Evolutionary conservation across 805 yeast species (phyloP), one percentile per base, ranked within the genome.

Genomic region (Candida lessepsii): DNA sequence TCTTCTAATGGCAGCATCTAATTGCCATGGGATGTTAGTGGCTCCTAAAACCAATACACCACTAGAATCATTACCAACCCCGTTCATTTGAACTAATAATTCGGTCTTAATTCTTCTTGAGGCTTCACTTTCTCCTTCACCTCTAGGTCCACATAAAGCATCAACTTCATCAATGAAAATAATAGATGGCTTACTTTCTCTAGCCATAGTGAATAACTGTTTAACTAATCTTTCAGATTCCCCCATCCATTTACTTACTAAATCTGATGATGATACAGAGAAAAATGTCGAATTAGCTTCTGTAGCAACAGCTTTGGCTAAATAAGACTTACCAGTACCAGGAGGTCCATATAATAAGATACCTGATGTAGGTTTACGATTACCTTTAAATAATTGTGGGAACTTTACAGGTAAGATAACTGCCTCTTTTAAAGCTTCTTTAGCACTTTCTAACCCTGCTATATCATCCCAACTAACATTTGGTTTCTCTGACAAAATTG

Each of bases 201-300:
- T 75, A 4, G 99, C 99, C 96, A 91, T 87, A 24, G 83, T 77
- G 64, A 93, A 93, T 48, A 93, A 73, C 58, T 93, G 97, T 61
- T 91, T 93, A 19, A 93, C 98, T 42, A 93, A 76, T 63, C 98
- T 80, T 63, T 93, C 99, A 18, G 95, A 83, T 62, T 93, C 99
- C 53, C 99, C 99, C 97, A 91, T 91, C 99, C 99, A 93, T 63
- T 93, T 93, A 50, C 95, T 84, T 3, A 93, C 98, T 53, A 93
- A 75, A 62, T 93, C 99, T 10, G 96, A 86, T 0, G 96, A 88
- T n/a, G 95, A 84, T 1, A 93, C 96, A 2, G 96, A 86, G 65
- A 93, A 93, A 54, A 93, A 93, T 0, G 99, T 93, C 0, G 97
- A 87, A 60, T 91, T 89, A 36, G 98, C 96, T 56, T 93, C 99